Evolutionary conservation across 2,329 filamentous ascomycete species (phyloP), one percentile per base, ranked within the genome.

Genomic region (Ceratocystis papillata): DNA sequence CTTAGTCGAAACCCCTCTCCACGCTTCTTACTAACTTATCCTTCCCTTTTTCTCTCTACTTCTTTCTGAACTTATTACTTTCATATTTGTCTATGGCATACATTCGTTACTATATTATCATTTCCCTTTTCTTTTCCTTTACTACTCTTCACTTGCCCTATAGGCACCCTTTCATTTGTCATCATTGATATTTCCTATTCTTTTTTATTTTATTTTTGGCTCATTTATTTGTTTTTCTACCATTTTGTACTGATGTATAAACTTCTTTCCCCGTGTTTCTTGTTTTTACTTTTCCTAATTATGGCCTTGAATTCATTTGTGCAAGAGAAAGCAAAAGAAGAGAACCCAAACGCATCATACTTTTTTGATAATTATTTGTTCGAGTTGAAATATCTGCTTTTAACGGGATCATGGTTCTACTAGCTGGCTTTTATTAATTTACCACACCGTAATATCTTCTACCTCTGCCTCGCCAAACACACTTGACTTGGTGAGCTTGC

Each of bases 381-480:
- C 10, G 37, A 41, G 37, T 15, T 41, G 12, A 41, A 41, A 41
- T 41, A 10, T 17, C 20, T 48, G n/a, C 20, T 53, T 53, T 53
- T 50, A 25, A 50, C 20, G 4, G n/a, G 46, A 10, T 2, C 48
- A 25, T 48, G 46, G 6, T 2, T 50, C 20, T 22, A 50, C 2
- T 20, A 20, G 6, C 20, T 25, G 48, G 10, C 8, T 28, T 53
- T 20, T 53, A 2, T 1, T 53, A 46, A 28, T 41, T 12, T 66
- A 96, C 92, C 92, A 96, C 25, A 90, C 91, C 44, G 91, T 96
- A 71, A 96, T 96, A 73, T 97, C 94, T 68, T 93, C 93, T 22
- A 96, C 90, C 76, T 97, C 94, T 0, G 90, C 92, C 77, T 97
- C 92, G 17, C 93, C 92, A 78, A 96, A 96, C 0, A 89, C 94